These are phyloP conservation scores for Gaertneriomyces sp. DNA, from an alignment of 192 early-diverging fungal genomes.

Conservation along the genomic window DNA sequence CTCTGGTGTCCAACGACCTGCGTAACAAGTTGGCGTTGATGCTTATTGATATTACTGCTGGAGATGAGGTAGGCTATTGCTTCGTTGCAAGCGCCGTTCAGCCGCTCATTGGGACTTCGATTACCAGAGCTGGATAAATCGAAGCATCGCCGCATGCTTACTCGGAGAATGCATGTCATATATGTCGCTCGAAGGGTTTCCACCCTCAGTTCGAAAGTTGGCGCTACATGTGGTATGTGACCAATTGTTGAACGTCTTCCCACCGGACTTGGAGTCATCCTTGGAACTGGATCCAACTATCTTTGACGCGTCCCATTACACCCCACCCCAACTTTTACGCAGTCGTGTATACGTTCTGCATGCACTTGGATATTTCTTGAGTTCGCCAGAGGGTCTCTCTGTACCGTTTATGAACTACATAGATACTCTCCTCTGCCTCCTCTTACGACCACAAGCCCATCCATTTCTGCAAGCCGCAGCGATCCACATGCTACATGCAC, in stretches of 20 bases:
- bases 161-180: constrained; percentile 18
- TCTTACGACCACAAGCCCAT: constrained; percentile 26
- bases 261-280: constrained; percentile 15
- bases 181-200: constrained; percentile 13
- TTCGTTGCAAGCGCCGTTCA: background rate
- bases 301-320: constrained; percentile 33
- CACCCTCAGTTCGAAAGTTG: constrained; percentile 14
- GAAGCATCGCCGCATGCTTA: constrained; percentile 21
- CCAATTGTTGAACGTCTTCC: constrained; percentile 36
- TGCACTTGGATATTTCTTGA: constrained; percentile 30
- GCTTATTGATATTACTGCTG: constrained; percentile 18
- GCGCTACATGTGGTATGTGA: constrained; percentile 33
- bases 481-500: constrained; percentile 30
- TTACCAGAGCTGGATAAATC: constrained; percentile 17
- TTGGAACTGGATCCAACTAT: constrained; percentile 12
- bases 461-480: constrained; percentile 34
- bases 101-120: background rate
- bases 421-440: constrained; percentile 31
- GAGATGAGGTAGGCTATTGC: constrained; percentile 25
- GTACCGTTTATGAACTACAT: constrained; percentile 38
- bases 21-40: constrained; percentile 15
- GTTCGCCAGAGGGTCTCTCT: constrained; percentile 22
- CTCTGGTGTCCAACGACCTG: background rate
- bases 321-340: constrained; percentile 24
- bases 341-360: constrained; percentile 33